Percentiles rank a stretch among this genome's conserved stretches.
Evolutionary conservation across 225 moss, liverwort and hornwort species (phyloP).

Genomic region (Pleurozium schreberi): DNA sequence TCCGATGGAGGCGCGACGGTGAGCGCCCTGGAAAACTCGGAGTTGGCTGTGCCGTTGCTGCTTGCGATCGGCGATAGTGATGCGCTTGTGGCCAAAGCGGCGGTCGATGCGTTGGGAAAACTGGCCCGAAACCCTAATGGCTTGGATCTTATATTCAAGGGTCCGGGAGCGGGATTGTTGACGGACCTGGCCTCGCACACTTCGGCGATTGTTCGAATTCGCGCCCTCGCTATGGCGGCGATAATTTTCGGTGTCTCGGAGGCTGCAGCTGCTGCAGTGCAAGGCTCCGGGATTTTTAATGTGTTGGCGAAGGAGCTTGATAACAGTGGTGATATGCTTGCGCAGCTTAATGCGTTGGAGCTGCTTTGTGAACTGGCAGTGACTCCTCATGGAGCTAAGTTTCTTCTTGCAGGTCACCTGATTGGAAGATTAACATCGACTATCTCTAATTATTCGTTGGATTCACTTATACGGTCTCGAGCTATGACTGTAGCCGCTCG

Average conservation of each 20-base stretch:
- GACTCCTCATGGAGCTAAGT: constrained; percentile 53
- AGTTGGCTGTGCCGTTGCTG: constrained; percentile 39
- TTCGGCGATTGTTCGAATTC: constrained; percentile 60
- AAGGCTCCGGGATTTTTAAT: constrained; percentile 56
- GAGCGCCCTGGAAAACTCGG: constrained; percentile 18
- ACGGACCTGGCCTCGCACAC: constrained; percentile 42
- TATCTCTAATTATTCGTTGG: constrained; percentile 20
- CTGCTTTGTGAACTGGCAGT: constrained; percentile 73
- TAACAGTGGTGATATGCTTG: constrained; percentile 66
- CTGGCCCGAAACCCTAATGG: constrained; percentile 48
- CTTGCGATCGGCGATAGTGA: constrained; percentile 61
- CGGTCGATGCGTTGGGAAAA: constrained; percentile 44
- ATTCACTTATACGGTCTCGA: constrained; percentile 62
- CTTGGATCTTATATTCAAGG: constrained; percentile 58
- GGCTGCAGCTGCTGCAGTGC: constrained; percentile 52
- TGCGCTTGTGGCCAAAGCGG: constrained; percentile 57
- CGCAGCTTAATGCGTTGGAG: constrained; percentile 81
- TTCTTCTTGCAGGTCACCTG: constrained; percentile 64
- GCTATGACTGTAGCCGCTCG: constrained; percentile 81
- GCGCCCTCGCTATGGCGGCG: constrained; percentile 58
- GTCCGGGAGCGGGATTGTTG: constrained; percentile 33
- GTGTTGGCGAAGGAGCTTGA: constrained; percentile 61
- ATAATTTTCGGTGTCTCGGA: constrained; percentile 65
- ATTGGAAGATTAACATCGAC: constrained; percentile 65
- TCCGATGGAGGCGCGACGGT: constrained; percentile 32